phyloP scores from a whole-genome alignment of 805 yeast species.

The Nakazawaea anatomiae region DNA sequence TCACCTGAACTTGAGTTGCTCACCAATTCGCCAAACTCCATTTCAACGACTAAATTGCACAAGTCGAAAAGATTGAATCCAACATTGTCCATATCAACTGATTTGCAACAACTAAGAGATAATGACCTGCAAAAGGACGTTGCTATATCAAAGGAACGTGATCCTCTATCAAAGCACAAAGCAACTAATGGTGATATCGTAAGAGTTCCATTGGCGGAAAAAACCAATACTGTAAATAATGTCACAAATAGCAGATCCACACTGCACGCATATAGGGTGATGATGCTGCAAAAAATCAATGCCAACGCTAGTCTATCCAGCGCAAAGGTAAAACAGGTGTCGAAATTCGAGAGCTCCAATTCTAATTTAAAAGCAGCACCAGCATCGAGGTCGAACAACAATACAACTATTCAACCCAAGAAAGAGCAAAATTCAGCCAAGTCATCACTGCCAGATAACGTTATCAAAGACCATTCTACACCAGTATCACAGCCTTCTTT shows the following conservation, averaged over 20 bases:
- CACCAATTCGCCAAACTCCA: not conserved
- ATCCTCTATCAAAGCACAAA: no score
- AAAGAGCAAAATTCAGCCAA: no score
- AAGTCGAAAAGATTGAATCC: constrained; percentile 3
- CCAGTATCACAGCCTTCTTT: not conserved
- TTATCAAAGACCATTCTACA: no score
- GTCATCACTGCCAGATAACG: no score
- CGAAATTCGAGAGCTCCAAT: no score
- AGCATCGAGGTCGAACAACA: no score
- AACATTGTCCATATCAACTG: not conserved
- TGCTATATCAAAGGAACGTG: not conserved
- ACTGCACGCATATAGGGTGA: constrained; percentile 1
- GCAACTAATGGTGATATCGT: not conserved
- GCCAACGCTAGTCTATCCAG: not conserved
- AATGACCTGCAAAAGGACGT: not conserved
- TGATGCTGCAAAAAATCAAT: constrained; percentile 4
- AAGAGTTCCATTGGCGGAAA: not conserved
- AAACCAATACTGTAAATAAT: not conserved
- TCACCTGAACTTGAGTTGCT: not conserved
- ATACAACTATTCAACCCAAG: no score
- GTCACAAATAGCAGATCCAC: not conserved
- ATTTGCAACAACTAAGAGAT: not conserved
- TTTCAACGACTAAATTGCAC: not conserved
- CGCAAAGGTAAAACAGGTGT: not conserved
- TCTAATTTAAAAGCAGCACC: no score